phyloP scores from a whole-genome alignment of 352 stramenopile species.

The Globisporangium irregulare region DNA sequence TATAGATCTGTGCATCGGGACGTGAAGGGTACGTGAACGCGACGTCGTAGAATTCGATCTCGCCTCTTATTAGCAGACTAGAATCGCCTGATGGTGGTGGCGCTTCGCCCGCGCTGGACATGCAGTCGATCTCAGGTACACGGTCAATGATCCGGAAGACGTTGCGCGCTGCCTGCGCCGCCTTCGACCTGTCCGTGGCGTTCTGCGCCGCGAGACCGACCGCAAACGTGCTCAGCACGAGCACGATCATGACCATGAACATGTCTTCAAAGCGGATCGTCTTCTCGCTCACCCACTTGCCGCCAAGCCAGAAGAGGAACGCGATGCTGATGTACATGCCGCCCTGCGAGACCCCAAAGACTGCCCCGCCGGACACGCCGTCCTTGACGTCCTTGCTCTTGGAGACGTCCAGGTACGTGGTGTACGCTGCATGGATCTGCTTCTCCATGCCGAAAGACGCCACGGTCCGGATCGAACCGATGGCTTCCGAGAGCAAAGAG shows the following conservation, averaged over 20 bases:
- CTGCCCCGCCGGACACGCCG: slow-evolving; percentile 41
- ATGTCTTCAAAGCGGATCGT: slow-evolving; percentile 38
- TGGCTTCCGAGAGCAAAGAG: slow-evolving; percentile 38
- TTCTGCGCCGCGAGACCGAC: slow-evolving; percentile 31
- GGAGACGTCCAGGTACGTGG: slow-evolving; percentile 23
- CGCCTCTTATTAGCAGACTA: slow-evolving; percentile 27
- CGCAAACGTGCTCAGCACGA: slow-evolving; percentile 33
- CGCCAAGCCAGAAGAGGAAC: slow-evolving; percentile 69
- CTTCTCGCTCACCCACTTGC: slow-evolving; percentile 39
- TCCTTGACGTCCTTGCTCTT: slow-evolving; percentile 26
- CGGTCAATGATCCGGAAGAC: slow-evolving; percentile 60
- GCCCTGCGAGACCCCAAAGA: slow-evolving; percentile 51
- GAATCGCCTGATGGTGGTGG: not conserved
- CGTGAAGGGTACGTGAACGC: slow-evolving; percentile 50
- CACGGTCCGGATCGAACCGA: slow-evolving; percentile 56
- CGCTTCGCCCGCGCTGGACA: not conserved
- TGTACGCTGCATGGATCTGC: slow-evolving; percentile 19
- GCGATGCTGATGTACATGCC: slow-evolving; percentile 50
- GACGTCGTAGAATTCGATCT: slow-evolving; percentile 81
- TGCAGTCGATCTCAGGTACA: slow-evolving; percentile 17
- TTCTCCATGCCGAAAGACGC: slow-evolving; percentile 36
- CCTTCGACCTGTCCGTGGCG: slow-evolving; percentile 31
- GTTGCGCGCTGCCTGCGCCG: slow-evolving; percentile 24
- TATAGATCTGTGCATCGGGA: slow-evolving; percentile 35
- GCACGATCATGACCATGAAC: slow-evolving; percentile 39